phyloP scores from a whole-genome alignment of 371 early-diverging fungal species.

The Apophysomyces elegans region DNA sequence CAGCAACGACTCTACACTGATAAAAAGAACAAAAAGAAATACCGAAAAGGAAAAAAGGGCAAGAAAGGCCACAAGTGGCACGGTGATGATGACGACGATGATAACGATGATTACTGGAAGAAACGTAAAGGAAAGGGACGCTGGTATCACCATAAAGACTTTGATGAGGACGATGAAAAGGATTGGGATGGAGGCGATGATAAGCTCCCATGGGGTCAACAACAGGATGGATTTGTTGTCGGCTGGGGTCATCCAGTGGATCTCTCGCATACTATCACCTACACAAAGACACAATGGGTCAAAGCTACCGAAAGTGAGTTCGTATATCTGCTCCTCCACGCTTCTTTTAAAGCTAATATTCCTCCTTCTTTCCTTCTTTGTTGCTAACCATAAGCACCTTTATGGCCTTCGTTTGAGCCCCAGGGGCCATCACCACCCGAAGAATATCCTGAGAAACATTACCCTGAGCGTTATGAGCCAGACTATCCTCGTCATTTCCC shows the following conservation, averaged over 20 bases:
- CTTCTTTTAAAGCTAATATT: not conserved
- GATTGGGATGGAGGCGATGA: constrained; percentile 9
- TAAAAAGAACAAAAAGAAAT: not conserved
- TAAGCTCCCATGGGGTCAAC: constrained; percentile 2
- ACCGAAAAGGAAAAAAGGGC: not conserved
- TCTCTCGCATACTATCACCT: constrained; percentile 9
- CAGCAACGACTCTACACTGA: constrained; percentile 1
- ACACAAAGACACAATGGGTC: constrained; percentile 12
- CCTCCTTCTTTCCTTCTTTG: not conserved
- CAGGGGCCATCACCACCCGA: too few species aligned
- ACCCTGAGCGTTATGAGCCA: not conserved
- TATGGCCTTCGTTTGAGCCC: too few species aligned
- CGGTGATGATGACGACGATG: not conserved
- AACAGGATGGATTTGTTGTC: constrained; percentile 1
- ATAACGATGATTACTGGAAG: not conserved
- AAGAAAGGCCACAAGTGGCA: not conserved
- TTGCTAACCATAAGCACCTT: too few species aligned
- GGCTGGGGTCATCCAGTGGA: constrained; percentile 13
- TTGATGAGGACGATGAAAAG: not conserved
- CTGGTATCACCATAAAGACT: not conserved
- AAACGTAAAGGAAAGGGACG: not conserved
- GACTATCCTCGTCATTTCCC: constrained; percentile 4
- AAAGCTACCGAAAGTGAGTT: not conserved
- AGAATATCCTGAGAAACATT: not conserved
- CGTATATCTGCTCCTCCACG: not conserved